Evolutionary conservation across 2,329 filamentous ascomycete species (phyloP), one percentile per base, ranked within the genome.

Genomic region (Onygenales sp.): DNA sequence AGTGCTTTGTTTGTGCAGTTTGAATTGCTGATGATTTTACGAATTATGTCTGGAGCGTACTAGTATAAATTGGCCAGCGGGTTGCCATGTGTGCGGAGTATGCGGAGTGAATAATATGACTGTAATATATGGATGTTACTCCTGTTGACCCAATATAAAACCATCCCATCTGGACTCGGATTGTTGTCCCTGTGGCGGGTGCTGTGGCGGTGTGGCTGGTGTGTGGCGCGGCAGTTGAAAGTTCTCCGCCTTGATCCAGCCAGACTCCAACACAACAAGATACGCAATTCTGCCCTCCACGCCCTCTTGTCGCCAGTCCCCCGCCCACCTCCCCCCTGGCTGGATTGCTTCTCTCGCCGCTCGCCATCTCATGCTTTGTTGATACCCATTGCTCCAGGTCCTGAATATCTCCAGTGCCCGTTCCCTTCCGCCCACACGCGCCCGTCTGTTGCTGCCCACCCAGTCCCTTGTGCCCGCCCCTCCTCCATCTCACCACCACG

Each of bases 401-500:
- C 34, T 11, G 39, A 10, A 31, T 27, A 21, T 17, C 13, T n/a
- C 31, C 21, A 13, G 27, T 27, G 40, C 42, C 31, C 31, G 31
- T 37, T 31, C 17, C 6, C 14, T 39, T 31, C 14, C 32, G 8
- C 14, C 40, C n/a, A 37, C 42, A 32, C 39, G 40, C 49, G 27
- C 37, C 21, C 36, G 36, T 54, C 50, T 43, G 51, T 54, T 54
- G 49, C 49, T 49, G n/a, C 27, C 39, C 53, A 54, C 39, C 39
- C 46, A 8, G 45, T 32, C 42, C 32, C 49, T 27, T 27, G 21
- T 42, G 10, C 21, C 31, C 37, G 39, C 14, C 50, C 37, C 27
- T 34, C 47, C 61, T 63, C 51, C 54, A 49, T 33, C 58, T 57
- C 31, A 56, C 46, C 32, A 31, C 46, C 31, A 49, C 9, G 10